phyloP scores from a whole-genome alignment of 805 yeast genomes.

The Kregervanrija pseudodelftensis region DNA sequence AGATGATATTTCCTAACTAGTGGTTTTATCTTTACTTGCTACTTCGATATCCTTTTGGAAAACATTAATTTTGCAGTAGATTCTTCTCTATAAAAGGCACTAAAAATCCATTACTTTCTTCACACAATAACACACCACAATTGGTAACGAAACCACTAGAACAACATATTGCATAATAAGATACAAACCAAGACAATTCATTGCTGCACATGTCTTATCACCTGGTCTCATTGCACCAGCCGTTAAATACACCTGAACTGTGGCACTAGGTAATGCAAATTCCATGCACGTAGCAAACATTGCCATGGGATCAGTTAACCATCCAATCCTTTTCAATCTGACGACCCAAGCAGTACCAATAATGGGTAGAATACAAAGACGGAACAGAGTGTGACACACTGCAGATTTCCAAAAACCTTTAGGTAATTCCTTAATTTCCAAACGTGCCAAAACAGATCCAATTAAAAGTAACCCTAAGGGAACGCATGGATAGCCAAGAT shows the following conservation, averaged over 20 bases:
- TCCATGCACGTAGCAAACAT: conserved; percentile 40
- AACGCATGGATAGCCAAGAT: conserved; percentile 46
- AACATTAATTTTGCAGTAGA: conserved; percentile 14
- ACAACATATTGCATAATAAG: conserved; percentile 42
- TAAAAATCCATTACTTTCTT: conserved; percentile 22
- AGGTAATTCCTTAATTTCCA: conserved; percentile 39
- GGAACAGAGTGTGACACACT: conserved; percentile 32
- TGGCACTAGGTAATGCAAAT: conserved; percentile 50
- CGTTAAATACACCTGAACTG: conserved; percentile 50
- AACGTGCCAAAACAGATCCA: conserved; percentile 48
- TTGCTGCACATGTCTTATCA: conserved; percentile 35
- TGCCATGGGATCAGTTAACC: conserved; percentile 38
- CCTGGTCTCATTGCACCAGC: conserved; percentile 49
- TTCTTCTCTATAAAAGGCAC: neutral
- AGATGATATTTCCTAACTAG: conserved; percentile 23
- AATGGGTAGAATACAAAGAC: conserved; percentile 43
- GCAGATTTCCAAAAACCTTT: conserved; percentile 53
- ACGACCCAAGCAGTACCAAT: conserved; percentile 45
- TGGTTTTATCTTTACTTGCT: conserved; percentile 17
- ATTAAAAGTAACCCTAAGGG: conserved; percentile 47
- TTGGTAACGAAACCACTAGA: conserved; percentile 41
- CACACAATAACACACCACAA: conserved; percentile 39
- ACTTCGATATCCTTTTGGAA: conserved; percentile 19
- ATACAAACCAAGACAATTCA: conserved; percentile 50
- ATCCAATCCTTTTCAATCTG: conserved; percentile 38